Percentiles rank a stretch among this genome's conserved stretches.
Conservation (phyloP, 2,329 filamentous ascomycete genomes). For the Aspergillus carbonarius region DNA sequence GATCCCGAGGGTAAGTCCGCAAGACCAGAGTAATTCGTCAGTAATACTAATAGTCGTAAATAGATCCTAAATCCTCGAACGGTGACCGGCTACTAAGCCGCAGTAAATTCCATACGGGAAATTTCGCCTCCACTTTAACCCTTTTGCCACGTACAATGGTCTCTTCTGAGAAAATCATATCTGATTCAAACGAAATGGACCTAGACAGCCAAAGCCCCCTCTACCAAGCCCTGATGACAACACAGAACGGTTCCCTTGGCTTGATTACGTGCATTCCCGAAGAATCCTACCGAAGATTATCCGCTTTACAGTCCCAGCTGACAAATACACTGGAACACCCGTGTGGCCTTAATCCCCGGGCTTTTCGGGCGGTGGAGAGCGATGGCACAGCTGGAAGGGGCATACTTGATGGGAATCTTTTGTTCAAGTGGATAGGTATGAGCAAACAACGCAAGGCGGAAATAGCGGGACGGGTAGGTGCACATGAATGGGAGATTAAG, state of each 20-base stretch:
- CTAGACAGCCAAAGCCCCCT: constrained; percentile 34
- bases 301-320: constrained; percentile 77
- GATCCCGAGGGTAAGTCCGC: constrained; percentile 79
- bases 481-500: constrained; percentile 64
- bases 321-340: constrained; percentile 72
- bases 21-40: neutral
- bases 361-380: constrained; percentile 63
- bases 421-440: constrained; percentile 74
- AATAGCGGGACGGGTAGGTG: constrained; percentile 71
- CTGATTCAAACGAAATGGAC: constrained; percentile 41
- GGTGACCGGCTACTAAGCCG: constrained; percentile 84
- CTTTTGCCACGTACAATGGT: constrained; percentile 69
- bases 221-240: constrained; percentile 66
- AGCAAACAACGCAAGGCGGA: constrained; percentile 69
- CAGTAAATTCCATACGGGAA: constrained; percentile 82
- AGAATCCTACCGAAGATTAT: constrained; percentile 76
- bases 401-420: constrained; percentile 74
- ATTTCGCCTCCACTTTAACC: constrained; percentile 71
- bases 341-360: constrained; percentile 79
- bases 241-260: constrained; percentile 72
- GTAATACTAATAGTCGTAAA: constrained; percentile 1
- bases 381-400: constrained; percentile 56
- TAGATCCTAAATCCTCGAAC: constrained; percentile 89
- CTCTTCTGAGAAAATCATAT: constrained; percentile 38
- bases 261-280: constrained; percentile 77